Evolutionary conservation across 164 flowering plant species (phyloP), one percentile per base, ranked within the genome.

Genomic region (Santalum album): DNA sequence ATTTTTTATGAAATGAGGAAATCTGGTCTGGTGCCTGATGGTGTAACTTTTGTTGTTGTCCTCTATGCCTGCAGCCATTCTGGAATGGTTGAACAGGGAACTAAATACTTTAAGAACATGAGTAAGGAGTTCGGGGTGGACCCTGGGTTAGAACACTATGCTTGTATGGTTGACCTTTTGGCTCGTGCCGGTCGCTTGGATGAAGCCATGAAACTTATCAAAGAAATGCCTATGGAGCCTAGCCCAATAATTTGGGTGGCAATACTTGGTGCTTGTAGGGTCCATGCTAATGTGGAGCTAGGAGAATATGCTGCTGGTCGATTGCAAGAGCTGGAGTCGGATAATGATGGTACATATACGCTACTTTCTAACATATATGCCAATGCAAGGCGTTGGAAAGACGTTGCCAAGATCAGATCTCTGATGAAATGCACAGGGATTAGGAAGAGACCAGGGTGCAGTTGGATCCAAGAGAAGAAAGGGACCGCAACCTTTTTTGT

Each of bases 11-110:
- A 61, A 27, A 87, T 84, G 90, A 70, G 61, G 47, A 56, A 26
- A 65, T 71, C 57, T 14, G 82, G 85, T 32, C 49, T 80, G 6
- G 67, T 57, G 21, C 76, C 77, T 54, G 91, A 88, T 67, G 84
- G 74, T 15, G 72, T 88, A 14, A 84, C 91, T 16, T 82, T 86
- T 49, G 52, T 86, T 40, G 87, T 83, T 19, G 71, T 86, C 27
- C 79, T 88, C 1, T 82, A 88, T 75, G 87, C 95, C 26, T 88
- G 95, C 65, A 88, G 95, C 61, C 96, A 88, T 63, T 72, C 84
- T 7, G 96, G 95, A 18, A 60, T 86, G 80, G 70, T 78, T 21
- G 84, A 78, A 52, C 56, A 53, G 40, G 96, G 91, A 44, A 62
- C 77, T 5, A 32, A 65, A 21, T 78, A 66, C 56, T 86, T 88